Evolutionary conservation across 2,329 filamentous ascomycete genomes (phyloP).

Genomic region (Phyllosticta ampelicida): DNA sequence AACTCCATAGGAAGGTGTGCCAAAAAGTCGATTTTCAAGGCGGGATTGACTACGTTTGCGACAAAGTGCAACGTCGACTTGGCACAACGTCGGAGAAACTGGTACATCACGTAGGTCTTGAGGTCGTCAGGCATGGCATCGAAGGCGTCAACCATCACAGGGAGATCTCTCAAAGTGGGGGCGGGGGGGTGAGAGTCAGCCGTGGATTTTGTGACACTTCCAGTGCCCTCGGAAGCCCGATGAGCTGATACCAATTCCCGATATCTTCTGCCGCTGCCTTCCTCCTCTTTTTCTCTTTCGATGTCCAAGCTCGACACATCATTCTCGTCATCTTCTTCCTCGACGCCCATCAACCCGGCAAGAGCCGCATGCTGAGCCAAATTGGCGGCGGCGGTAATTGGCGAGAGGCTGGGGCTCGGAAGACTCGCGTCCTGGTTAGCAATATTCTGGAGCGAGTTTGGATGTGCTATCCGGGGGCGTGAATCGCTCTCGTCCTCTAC

Average conservation of each 20-base stretch:
- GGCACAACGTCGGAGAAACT: conserved; percentile 77
- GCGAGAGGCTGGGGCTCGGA: conserved; percentile 88
- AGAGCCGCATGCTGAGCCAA: conserved; percentile 28
- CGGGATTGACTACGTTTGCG: conserved; percentile 83
- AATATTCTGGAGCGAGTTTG: conserved; percentile 53
- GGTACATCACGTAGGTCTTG: conserved; percentile 95
- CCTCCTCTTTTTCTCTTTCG: conserved; percentile 5
- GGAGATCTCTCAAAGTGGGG: conserved; percentile 59
- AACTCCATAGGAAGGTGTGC: conserved; percentile 75
- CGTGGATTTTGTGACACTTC: neutral
- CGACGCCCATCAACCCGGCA: conserved; percentile 17
- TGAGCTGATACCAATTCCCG: neutral
- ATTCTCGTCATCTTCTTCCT: conserved; percentile 21
- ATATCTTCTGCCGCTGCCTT: neutral
- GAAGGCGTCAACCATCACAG: conserved; percentile 76
- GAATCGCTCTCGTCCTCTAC: conserved; percentile 17
- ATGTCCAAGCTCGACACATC: conserved; percentile 29
- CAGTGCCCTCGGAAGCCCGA: neutral
- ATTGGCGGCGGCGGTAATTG: conserved; percentile 69
- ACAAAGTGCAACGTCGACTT: conserved; percentile 83
- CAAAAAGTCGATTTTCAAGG: conserved; percentile 88
- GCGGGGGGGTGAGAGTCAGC: conserved; percentile 25
- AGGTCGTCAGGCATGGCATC: conserved; percentile 83
- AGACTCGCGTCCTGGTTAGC: conserved; percentile 80
- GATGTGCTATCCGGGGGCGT: conserved; percentile 19